Evolutionary conservation across 208 protist species (phyloP), one percentile per base, ranked within the genome.

Genomic region (Leishmania gerbilli): DNA sequence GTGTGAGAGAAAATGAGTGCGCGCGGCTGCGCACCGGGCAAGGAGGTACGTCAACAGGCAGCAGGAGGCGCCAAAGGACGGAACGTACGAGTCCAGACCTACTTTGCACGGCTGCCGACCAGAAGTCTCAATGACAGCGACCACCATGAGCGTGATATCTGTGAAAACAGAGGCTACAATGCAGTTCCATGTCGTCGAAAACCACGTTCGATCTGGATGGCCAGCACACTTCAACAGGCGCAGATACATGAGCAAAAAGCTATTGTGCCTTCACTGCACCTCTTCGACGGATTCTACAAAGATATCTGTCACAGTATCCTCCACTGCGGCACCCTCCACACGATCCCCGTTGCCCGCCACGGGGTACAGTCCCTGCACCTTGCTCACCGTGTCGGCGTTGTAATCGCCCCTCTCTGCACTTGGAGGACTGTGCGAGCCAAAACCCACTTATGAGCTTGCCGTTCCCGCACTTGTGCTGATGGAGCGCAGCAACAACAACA

Each of bases 21-120:
- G 6, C 90, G 84, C 17, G 92, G 89, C 83, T 94, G 92, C 34
- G 92, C 83, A 31, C 89, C 89, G 3, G 90, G 89, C 13, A 89
- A 81, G 79, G 56, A 94, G 84, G 75, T 79, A 92, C 71, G 91
- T 88, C 19, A 89, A 86, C 72, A 93, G 62, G 13, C 86, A 82
- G 77, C 88, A 95, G 8, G 92, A 93, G 4, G 89, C 87, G 27
- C 90, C 90, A 65, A 95, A 93, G 27, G 90, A 93, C 0, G 92
- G 90, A 21, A 94, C 77, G 74, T 87, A 92, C 21, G 86, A 87
- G 24, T 86, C 65, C 34, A 94, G 74, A 2, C 88, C 89, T 37
- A 88, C 55, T 49, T 91, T 60, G 76, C 90, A 87, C 21, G 85
- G 85, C 75, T 87, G 74, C 27, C 93, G 80, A 15, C 86, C 90